A percentile compares a stretch with the other conserved stretches of the same genome.
Evolutionary conservation across 768 basidiomycete genomes (phyloP).

Genomic region (Lyophyllum semitale): DNA sequence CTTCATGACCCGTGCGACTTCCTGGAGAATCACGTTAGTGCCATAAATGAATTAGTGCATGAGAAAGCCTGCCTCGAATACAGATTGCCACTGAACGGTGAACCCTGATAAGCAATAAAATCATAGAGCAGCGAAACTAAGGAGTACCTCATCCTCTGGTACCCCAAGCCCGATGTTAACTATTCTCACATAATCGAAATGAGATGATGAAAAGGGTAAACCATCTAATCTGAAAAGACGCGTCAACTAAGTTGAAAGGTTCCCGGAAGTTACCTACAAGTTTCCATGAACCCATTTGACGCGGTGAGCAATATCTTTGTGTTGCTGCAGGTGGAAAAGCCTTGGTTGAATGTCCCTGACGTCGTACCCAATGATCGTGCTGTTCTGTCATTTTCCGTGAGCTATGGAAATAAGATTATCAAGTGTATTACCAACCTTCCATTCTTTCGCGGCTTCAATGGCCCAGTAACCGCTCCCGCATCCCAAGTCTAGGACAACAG

Average conservation of each 20-base stretch:
- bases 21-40: conserved; percentile 39
- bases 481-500: conserved; percentile 63
- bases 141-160: conserved; percentile 65
- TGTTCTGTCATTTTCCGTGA: conserved; percentile 37
- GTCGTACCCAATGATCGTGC: conserved; percentile 62
- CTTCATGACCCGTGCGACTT: conserved; percentile 66
- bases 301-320: conserved; percentile 45
- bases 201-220: conserved; percentile 55
- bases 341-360: conserved; percentile 55
- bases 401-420: conserved; percentile 2
- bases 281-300: conserved; percentile 71
- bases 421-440: conserved; percentile 49
- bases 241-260: conserved; percentile 1
- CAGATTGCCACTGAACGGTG: conserved; percentile 56
- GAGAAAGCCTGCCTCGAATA: conserved; percentile 50
- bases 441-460: conserved; percentile 65
- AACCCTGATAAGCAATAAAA: conserved; percentile 3
- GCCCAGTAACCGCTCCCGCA: conserved; percentile 76
- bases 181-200: conserved; percentile 71
- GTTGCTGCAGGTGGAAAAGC: conserved; percentile 34
- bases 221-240: conserved; percentile 53
- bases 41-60: conserved; percentile 13
- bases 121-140: neutral
- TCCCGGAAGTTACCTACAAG: conserved; percentile 44
- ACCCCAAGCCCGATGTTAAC: conserved; percentile 65